Evolutionary conservation across 257 asterid genomes (phyloP).

Genomic region (Salvia splendens): DNA sequence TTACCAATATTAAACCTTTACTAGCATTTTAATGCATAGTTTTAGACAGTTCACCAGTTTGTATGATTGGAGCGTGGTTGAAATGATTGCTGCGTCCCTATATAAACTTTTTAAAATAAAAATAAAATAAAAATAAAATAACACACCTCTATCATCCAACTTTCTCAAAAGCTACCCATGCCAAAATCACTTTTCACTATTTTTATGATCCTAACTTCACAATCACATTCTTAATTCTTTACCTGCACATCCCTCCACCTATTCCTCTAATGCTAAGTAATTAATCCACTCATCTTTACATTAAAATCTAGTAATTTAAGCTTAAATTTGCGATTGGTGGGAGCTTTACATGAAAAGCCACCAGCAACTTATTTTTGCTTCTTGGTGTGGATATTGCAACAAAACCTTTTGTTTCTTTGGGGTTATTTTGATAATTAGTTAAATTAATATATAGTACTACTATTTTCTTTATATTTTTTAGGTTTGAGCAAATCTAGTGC

Average conservation of each 20-base stretch:
- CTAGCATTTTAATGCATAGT: neutral
- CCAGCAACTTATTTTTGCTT: constrained; percentile 35
- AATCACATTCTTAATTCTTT: neutral
- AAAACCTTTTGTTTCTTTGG: constrained; percentile 10
- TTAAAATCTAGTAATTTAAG: constrained; percentile 1
- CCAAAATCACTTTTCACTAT: constrained; percentile 11
- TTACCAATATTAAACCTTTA: too few relatives aligned
- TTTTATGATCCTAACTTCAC: neutral
- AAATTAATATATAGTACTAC: neutral
- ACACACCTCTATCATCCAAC: constrained; percentile 46
- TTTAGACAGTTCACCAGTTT: constrained; percentile 24
- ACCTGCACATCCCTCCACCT: constrained; percentile 9
- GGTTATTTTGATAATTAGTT: neutral
- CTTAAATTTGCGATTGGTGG: constrained; percentile 35
- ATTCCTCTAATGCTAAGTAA: constrained; percentile 2
- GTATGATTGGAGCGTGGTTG: constrained; percentile 65
- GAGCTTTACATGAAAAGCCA: too few relatives aligned
- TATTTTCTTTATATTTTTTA: neutral
- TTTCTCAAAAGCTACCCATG: constrained; percentile 46
- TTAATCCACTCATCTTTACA: neutral
- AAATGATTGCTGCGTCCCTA: constrained; percentile 52
- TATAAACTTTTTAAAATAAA: constrained; percentile 37
- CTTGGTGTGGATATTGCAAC: constrained; percentile 42
- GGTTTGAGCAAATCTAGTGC: constrained; percentile 9
- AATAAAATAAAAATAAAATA: constrained; percentile 27